phyloP scores from a whole-genome alignment of 805 yeast species.

The Yamadazyma olivae region DNA sequence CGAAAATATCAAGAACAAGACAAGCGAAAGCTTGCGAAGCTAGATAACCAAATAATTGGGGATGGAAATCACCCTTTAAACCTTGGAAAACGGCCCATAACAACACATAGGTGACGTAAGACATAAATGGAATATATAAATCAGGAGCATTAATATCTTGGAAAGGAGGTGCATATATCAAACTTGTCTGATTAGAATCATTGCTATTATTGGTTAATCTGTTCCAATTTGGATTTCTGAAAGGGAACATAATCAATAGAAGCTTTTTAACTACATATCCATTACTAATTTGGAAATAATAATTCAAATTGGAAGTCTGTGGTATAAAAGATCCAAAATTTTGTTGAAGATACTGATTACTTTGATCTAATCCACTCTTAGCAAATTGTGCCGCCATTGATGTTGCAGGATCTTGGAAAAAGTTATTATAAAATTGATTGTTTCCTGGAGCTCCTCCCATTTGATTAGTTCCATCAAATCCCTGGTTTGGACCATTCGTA shows the following conservation, averaged over 20 bases:
- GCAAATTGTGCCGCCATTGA: constrained; percentile 88
- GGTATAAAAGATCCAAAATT: constrained; percentile 56
- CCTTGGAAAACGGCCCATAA: constrained; percentile 85
- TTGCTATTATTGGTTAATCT: constrained; percentile 39
- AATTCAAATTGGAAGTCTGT: constrained; percentile 58
- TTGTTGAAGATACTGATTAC: constrained; percentile 74
- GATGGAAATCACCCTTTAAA: constrained; percentile 84
- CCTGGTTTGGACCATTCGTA: too few species aligned
- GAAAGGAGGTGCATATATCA: constrained; percentile 65
- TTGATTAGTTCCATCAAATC: too few species aligned
- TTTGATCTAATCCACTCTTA: constrained; percentile 76
- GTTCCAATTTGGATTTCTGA: constrained; percentile 79
- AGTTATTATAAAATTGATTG: constrained; percentile 24
- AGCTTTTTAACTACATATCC: constrained; percentile 77
- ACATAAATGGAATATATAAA: constrained; percentile 93
- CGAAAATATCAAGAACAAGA: constrained; percentile 67
- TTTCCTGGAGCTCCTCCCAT: constrained; percentile 15
- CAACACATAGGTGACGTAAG: constrained; percentile 81
- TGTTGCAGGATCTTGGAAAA: constrained; percentile 76
- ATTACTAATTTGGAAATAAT: constrained; percentile 90
- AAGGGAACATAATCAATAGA: constrained; percentile 77
- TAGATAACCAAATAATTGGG: constrained; percentile 83
- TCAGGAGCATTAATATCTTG: constrained; percentile 95
- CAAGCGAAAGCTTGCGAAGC: constrained; percentile 85
- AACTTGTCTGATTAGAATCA: constrained; percentile 5